phyloP scores from a whole-genome alignment of 139 green algal genomes.

The Micractinium conductrix region DNA sequence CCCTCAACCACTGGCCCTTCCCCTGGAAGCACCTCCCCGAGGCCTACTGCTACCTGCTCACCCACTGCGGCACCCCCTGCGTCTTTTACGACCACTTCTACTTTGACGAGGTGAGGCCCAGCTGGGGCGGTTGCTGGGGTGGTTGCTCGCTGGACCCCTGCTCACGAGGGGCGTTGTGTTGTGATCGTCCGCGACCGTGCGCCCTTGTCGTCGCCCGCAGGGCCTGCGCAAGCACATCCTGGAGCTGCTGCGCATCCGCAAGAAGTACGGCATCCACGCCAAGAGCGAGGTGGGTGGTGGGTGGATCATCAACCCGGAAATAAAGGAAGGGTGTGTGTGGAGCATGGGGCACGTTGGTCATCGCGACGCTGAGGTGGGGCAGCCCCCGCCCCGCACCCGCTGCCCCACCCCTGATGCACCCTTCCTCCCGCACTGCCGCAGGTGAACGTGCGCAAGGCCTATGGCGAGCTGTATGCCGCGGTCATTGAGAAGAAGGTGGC shows the following conservation, averaged over 20 bases:
- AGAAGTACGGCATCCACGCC: constrained; percentile 67
- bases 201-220: too few species aligned
- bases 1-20: constrained; percentile 84
- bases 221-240: constrained; percentile 31
- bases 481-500: constrained; percentile 86
- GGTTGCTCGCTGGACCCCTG: too few species aligned
- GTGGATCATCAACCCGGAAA: too few species aligned
- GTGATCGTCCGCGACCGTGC: too few species aligned
- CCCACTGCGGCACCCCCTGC: constrained; percentile 87
- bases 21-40: constrained; percentile 65
- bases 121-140: too few species aligned
- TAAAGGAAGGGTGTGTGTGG: too few species aligned
- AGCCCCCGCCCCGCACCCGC: too few species aligned
- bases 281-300: constrained; percentile 48
- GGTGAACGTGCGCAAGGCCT: constrained; percentile 75
- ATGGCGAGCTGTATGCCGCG: constrained; percentile 79
- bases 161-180: too few species aligned
- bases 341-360: too few species aligned
- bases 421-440: not conserved
- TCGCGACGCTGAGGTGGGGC: too few species aligned
- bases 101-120: constrained; percentile 20
- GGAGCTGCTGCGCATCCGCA: constrained; percentile 76
- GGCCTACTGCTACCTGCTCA: constrained; percentile 96
- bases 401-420: not conserved
- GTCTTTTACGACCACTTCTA: constrained; percentile 85